Base-by-base conservation (phyloP, 2,329 filamentous ascomycete genomes). In the Aspergillus clavatus region DNA sequence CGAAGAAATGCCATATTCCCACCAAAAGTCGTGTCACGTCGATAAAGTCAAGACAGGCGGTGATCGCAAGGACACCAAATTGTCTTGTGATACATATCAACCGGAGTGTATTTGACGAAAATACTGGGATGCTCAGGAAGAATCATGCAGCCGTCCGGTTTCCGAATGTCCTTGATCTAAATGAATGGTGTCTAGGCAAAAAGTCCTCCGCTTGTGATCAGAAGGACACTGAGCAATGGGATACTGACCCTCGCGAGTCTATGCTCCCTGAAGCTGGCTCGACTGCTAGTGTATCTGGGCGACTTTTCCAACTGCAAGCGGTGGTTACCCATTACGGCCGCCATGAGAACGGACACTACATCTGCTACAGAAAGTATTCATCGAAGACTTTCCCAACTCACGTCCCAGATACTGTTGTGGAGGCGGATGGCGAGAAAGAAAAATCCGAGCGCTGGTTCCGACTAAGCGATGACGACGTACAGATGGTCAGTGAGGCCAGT, bases 301-400 rank as follows among this genome's bases (percentile, higher is more conserved):
- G 51, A 42, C 57, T 84, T 1, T 97, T 95, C 63, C 81, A 87
- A 60, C 73, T 97, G 12, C 81, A 86, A 42, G 89, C 90, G 23
- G 86, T 91, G 0, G 80, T 97, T 7, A 93, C 89, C 1, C 93
- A 97, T 62, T 87, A 86, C 50, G 93, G 93, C 3, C 78, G 86
- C 24, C 93, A 97, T 64, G 89, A 96, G 51, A 95, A 95, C 57
- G 93, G 93, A 0, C 93, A 98, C 69, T 97, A 98, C 57, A 83
- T 96, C 29, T 95, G 89, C 63, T 95, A 93, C 66, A 80, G 88
- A 41, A 87, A 85, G 58, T 84, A 88, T 58, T 75, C 80, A 1
- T 56, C 59, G 3, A 54, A 64, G 1, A 50, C 49, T 6, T 70
- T 70, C 35, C 63, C 67, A 5, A 60, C 55, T 3, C 48, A 58